A percentile compares a stretch with the other conserved stretches of the same genome.
phyloP scores from a whole-genome alignment of 2,329 filamentous ascomycete species.

The Decorospora gaudefroyi region DNA sequence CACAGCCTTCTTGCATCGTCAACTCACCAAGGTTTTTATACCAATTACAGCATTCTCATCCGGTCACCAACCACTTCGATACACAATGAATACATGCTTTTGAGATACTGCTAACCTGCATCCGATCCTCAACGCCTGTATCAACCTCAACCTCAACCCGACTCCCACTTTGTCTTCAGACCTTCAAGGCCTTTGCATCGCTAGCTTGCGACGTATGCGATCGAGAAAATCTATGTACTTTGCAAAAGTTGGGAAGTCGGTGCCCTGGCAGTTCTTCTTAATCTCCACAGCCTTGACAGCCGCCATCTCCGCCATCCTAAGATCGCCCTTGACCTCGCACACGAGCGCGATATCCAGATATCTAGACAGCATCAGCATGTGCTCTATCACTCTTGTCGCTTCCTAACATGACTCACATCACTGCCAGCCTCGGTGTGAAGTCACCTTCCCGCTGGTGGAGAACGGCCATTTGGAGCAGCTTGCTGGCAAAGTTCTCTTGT shows the following conservation, averaged over 20 bases:
- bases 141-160: no score
- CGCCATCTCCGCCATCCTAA: slow-evolving; percentile 23
- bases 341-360: slow-evolving; percentile 42
- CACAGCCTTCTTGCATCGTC: no score
- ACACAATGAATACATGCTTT: no score
- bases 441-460: slow-evolving; percentile 36
- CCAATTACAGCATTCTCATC: no score
- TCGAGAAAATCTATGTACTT: slow-evolving; percentile 30
- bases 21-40: no score
- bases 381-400: no score
- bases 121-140: no score
- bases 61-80: no score
- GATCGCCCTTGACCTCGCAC: slow-evolving; percentile 33
- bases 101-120: no score
- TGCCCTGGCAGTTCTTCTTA: slow-evolving; percentile 35
- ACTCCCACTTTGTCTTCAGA: not conserved
- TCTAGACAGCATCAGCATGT: slow-evolving; percentile 19
- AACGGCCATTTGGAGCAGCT: slow-evolving; percentile 36
- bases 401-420: slow-evolving; percentile 36
- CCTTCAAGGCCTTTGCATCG: not conserved
- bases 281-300: slow-evolving; percentile 36
- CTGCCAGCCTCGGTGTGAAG: slow-evolving; percentile 30
- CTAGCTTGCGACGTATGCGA: slow-evolving; percentile 25
- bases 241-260: slow-evolving; percentile 31
- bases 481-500: slow-evolving; percentile 20